These are phyloP conservation scores for Dillenia suffruticosa DNA, from an alignment of 164 flowering plant species.

Conservation along the genomic window DNA sequence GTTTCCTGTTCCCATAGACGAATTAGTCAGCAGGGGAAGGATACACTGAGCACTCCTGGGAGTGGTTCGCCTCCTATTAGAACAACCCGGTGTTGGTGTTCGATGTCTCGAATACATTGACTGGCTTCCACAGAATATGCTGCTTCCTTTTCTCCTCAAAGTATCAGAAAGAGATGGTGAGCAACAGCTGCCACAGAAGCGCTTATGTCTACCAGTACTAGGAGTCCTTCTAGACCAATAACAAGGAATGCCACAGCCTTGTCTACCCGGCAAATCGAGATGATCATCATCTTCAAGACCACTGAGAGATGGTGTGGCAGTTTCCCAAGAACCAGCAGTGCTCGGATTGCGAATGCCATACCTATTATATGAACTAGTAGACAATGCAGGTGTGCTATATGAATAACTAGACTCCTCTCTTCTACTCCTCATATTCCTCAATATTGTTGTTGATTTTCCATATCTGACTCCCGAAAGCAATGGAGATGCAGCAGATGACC, in stretches of 20 bases:
- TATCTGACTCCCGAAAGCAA: slow-evolving; percentile 37
- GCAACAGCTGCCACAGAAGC: slow-evolving; percentile 53
- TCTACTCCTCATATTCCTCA: slow-evolving; percentile 33
- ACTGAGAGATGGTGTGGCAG: slow-evolving; percentile 52
- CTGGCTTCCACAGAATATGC: slow-evolving; percentile 70
- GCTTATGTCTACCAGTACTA: slow-evolving; percentile 55
- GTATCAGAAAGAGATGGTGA: slow-evolving; percentile 94
- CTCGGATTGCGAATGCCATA: slow-evolving; percentile 53
- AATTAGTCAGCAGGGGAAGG: slow-evolving; percentile 62
- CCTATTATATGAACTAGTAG: slow-evolving; percentile 66
- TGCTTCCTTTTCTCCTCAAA: slow-evolving; percentile 74
- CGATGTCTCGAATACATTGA: slow-evolving; percentile 32
- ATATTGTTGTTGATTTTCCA: slow-evolving; percentile 41
- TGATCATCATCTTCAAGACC: slow-evolving; percentile 70
- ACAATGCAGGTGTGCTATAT: slow-evolving; percentile 78
- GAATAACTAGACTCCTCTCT: slow-evolving; percentile 67
- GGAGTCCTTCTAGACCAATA: slow-evolving; percentile 81
- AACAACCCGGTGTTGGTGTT: slow-evolving; percentile 17
- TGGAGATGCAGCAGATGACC: slow-evolving; percentile 42
- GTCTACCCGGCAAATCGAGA: slow-evolving; percentile 63
- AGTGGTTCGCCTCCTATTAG: slow-evolving; percentile 36
- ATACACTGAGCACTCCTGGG: slow-evolving; percentile 48
- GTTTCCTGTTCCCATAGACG: slow-evolving; percentile 52
- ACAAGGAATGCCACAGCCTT: slow-evolving; percentile 93
- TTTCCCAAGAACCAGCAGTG: slow-evolving; percentile 77